Evolutionary conservation across 768 basidiomycete genomes (phyloP).

Genomic region (Kwoniella dendrophila): DNA sequence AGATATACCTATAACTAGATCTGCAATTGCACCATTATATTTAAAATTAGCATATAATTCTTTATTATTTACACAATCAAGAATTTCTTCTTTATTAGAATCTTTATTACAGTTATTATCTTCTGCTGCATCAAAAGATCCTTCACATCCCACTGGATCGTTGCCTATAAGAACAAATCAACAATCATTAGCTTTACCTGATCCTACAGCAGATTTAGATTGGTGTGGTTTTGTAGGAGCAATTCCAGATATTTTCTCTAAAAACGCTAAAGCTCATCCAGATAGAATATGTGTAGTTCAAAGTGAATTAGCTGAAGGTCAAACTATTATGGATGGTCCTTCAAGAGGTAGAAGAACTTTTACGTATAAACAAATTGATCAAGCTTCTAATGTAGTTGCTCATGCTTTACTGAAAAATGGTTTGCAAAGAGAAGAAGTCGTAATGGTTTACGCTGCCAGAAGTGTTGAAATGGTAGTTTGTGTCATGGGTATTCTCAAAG

Average conservation of each 20-base stretch:
- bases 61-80: slow-evolving; percentile 76
- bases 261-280: slow-evolving; percentile 77
- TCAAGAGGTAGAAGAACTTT: slow-evolving; percentile 65
- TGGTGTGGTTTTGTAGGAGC: slow-evolving; percentile 99
- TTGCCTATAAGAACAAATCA: slow-evolving; percentile 74
- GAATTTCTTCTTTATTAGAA: slow-evolving; percentile 77
- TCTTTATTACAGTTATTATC: slow-evolving; percentile 76
- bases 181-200: slow-evolving; percentile 73
- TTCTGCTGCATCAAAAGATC: slow-evolving; percentile 64
- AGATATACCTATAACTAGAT: slow-evolving; percentile 58
- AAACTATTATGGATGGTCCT: slow-evolving; percentile 50
- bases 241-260: slow-evolving; percentile 90
- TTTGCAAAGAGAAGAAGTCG: slow-evolving; percentile 87
- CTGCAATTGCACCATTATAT: slow-evolving; percentile 70
- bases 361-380: slow-evolving; percentile 78
- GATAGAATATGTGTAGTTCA: slow-evolving; percentile 89
- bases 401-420: slow-evolving; percentile 86
- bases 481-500: slow-evolving; percentile 94
- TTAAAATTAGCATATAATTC: slow-evolving; percentile 92
- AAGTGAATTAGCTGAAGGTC: slow-evolving; percentile 45
- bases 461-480: slow-evolving; percentile 96
- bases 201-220: slow-evolving; percentile 82
- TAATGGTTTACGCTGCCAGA: slow-evolving; percentile 96
- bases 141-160: slow-evolving; percentile 69
- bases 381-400: slow-evolving; percentile 83